Conservation (phyloP, 352 stramenopile genomes). For the Nothophytophthora sp. region DNA sequence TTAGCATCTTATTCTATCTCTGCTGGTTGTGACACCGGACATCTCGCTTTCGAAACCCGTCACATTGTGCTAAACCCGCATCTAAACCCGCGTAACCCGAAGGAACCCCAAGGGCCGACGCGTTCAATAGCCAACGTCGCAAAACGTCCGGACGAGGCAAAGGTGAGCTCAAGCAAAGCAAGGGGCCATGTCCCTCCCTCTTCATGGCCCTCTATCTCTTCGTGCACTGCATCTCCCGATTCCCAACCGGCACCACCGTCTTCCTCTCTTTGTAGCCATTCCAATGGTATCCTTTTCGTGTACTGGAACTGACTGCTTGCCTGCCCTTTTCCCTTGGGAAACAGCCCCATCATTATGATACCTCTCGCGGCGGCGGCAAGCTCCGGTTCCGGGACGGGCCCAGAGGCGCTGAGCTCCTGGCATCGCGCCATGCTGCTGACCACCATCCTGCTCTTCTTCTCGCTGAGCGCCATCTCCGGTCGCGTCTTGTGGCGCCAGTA, state of each 20-base stretch:
- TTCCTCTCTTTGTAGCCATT: conserved; percentile 5
- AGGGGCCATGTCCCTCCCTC: conserved; percentile 2
- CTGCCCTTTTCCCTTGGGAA: background rate
- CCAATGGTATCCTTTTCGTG: background rate
- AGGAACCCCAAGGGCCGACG: too few relatives aligned
- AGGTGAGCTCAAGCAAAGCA: conserved; percentile 6
- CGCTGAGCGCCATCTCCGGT: conserved; percentile 57
- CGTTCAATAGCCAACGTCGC: too few relatives aligned
- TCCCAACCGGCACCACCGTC: background rate
- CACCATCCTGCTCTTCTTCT: conserved; percentile 65
- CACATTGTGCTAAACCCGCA: too few relatives aligned
- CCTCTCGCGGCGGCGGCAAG: conserved; percentile 5
- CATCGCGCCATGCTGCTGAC: conserved; percentile 50
- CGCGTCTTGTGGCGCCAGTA: conserved; percentile 53
- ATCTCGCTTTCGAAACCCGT: too few relatives aligned
- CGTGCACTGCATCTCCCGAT: background rate
- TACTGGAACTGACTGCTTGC: conserved; percentile 1
- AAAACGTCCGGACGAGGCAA: too few relatives aligned
- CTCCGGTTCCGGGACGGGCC: too few relatives aligned
- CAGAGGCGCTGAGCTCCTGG: conserved; percentile 38
- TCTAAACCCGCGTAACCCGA: too few relatives aligned
- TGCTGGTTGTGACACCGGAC: too few relatives aligned
- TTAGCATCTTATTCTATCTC: too few relatives aligned
- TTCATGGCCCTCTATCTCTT: background rate
- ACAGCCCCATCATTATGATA: conserved; percentile 14